phyloP scores from a whole-genome alignment of 331 rosid genomes.

The Dryas integrifolia region DNA sequence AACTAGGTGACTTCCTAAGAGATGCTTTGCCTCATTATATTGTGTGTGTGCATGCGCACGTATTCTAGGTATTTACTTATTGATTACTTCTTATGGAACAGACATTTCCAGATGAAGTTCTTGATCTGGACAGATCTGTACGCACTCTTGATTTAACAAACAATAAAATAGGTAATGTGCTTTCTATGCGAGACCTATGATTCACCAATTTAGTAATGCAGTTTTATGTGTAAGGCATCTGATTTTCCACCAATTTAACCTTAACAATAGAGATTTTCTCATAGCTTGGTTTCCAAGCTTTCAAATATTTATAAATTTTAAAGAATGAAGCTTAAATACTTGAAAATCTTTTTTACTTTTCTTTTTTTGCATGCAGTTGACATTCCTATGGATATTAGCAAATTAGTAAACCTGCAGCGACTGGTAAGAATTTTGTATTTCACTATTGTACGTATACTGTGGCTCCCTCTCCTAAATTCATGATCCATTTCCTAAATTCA shows the following conservation, averaged over 20 bases:
- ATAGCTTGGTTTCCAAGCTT: conserved; percentile 1
- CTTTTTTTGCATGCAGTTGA: conserved; percentile 54
- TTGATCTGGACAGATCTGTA: conserved; percentile 68
- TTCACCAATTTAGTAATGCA: not conserved
- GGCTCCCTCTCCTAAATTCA: not conserved
- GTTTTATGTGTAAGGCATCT: not conserved
- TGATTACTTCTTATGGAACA: conserved; percentile 27
- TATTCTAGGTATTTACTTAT: not conserved
- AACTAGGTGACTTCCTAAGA: not conserved
- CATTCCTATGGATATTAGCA: conserved; percentile 74
- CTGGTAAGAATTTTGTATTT: conserved; percentile 51
- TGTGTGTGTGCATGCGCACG: not conserved
- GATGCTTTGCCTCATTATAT: conserved; percentile 13
- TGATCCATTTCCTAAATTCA: not conserved
- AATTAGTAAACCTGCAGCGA: conserved; percentile 75
- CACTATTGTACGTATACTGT: conserved; percentile 23
- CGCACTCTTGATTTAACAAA: conserved; percentile 82
- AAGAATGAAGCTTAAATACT: conserved; percentile 4
- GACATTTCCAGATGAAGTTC: conserved; percentile 83
- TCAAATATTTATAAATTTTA: not conserved
- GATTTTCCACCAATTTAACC: conserved; percentile 1
- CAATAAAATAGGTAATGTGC: conserved; percentile 69
- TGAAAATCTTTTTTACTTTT: not conserved
- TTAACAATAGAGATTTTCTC: conserved; percentile 18
- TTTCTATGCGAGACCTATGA: not conserved